Evolutionary conservation across 2,329 filamentous ascomycete species (phyloP), one percentile per base, ranked within the genome.

Genomic region (Thermomyces lanuginosus): DNA sequence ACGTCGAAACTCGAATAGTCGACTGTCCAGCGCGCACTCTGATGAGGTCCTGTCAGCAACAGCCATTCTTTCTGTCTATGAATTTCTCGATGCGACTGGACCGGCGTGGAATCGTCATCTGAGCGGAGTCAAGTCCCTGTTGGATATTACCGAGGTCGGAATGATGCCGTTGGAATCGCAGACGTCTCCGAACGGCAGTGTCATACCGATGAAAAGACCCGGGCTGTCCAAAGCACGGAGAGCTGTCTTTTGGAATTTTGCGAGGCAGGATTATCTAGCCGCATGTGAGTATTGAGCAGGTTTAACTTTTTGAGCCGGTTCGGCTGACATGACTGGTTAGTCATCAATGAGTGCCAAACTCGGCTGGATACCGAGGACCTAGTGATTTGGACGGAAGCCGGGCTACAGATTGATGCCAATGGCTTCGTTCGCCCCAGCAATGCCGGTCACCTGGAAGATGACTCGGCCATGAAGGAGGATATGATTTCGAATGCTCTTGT

Each of bases 231-330:
- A 64, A 42, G 66, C 59, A 7, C 58, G 69, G 11, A 61, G 55
- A 42, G 69, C 70, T 5, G 69, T 67, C 0, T 76, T 76, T 41
- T 76, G 71, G 71, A 74, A 73, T 36, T 70, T 75, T 43, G 71
- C 70, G 9, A 56, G 70, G 13, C 71, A 76, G 38, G 71, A 76
- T 36, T 71, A 74, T 51, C 52, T 75, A 16, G 64, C 68, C 40
- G 70, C 71, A 27, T 73, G 66, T 51, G 65, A 52, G 53, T 47
- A 11, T 8, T 21, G 16, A 6, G 7, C 16, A 16, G 8, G 6
- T 17, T 15, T 5, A 13, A 12, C 6, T 16, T 27, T 16, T 23
- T 7, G 22, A 14, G 14, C 8, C n/a, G 16, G 8, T n/a, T 25
- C 11, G 13, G 14, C 3, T 8, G 7, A 9, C 13, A 23, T 21